Conservation (phyloP, 768 basidiomycete genomes). For the Termitomyces heimii region DNA sequence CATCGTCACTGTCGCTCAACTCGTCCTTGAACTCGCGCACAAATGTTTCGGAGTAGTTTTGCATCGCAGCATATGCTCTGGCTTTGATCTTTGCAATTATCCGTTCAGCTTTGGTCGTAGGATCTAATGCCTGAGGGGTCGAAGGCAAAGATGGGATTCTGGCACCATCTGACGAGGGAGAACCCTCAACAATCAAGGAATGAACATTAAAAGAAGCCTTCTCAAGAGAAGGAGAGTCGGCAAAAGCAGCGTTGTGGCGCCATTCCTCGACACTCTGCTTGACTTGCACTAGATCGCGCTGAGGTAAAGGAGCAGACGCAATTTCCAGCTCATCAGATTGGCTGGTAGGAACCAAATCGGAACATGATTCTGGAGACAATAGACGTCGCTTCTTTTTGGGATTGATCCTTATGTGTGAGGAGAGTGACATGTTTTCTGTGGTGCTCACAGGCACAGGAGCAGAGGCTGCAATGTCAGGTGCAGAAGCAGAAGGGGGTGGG, state of each 20-base stretch:
- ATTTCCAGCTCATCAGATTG: constrained; percentile 65
- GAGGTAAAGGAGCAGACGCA: constrained; percentile 19
- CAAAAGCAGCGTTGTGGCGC: constrained; percentile 27
- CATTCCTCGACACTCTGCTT: constrained; percentile 37
- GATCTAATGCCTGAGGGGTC: constrained; percentile 29
- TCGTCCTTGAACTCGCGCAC: constrained; percentile 31
- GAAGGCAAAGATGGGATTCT: constrained; percentile 16
- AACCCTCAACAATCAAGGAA: neutral
- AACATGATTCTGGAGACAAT: constrained; percentile 21
- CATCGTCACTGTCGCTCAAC: constrained; percentile 49
- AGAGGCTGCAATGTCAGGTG: neutral
- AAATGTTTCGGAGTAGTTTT: constrained; percentile 38
- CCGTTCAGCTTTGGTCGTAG: constrained; percentile 42
- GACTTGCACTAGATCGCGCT: constrained; percentile 20
- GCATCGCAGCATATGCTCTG: constrained; percentile 44
- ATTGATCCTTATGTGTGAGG: constrained; percentile 10
- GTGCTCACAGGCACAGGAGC: constrained; percentile 12
- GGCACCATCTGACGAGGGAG: constrained; percentile 18
- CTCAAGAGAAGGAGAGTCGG: constrained; percentile 4
- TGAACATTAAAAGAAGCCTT: constrained; percentile 9
- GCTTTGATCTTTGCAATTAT: constrained; percentile 64
- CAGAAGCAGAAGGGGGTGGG: constrained; percentile 11
- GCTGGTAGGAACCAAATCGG: constrained; percentile 51
- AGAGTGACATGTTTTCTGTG: constrained; percentile 18
- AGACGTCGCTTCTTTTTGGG: constrained; percentile 33